Base-by-base conservation (phyloP, 768 basidiomycete genomes). In the Termitomyces heimii region DNA sequence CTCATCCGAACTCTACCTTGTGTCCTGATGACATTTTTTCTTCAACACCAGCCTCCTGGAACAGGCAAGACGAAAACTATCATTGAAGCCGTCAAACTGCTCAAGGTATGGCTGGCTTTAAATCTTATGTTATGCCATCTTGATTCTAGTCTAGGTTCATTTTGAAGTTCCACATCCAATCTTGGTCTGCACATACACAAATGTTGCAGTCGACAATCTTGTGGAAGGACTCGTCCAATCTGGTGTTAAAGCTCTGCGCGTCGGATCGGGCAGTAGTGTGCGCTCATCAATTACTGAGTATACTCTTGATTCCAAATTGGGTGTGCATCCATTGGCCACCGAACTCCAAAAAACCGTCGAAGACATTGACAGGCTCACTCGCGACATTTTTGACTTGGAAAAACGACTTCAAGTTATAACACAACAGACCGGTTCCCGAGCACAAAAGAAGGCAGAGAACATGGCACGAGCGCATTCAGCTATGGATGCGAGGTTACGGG, bases 1-100 rank as follows among this genome's bases (percentile, higher is more conserved):
- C 47, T 48, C 20, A 18, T 45, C 20, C 5, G 9, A 18, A 2
- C 39, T 3, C 37, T 44, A 18, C 20, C 12, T 28, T 54, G 48
- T 32, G 12, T 57, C 54, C 53, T 53, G 24, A 63, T 20, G 51
- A 53, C n/a, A 24, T 43, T 8, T 50, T 54, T 46, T 32, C 16
- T 20, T 40, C 39, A 22, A 12, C 10, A 40, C 26, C 20, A 92
- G 89, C 92, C 93, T 40, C 93, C 92, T 20, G 93, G 93, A 22
- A 94, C 92, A 0, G 94, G 94, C 35, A 98, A 98, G 71, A 95
- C 94, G 2, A 86, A 88, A 68, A 95, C 92, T 0, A 93, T 95
- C 46, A 84, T 93, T n/a, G 87, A 95, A 67, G 79, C 90, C 0
- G 78, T 92, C 57, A 87, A 83, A 62, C 66, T 95, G 18, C 81